Conservation (phyloP, 1,139 yeast genomes). For the Magnusiomyces tetraspermus region DNA sequence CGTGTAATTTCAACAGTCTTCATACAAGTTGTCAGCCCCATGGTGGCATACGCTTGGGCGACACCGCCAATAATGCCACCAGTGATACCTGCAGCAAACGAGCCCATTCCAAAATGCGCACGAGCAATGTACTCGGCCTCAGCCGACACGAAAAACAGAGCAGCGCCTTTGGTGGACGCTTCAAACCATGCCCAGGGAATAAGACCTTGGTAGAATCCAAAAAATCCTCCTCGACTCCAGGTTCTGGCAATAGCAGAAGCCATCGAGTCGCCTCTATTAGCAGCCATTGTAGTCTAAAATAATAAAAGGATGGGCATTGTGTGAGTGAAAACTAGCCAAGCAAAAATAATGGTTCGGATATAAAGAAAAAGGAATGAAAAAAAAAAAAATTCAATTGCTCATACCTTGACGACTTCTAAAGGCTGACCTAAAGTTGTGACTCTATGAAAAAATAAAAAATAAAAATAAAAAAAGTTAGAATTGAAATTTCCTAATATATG, state of each 20-base stretch:
- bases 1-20: constrained; percentile 91
- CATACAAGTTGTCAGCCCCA: constrained; percentile 98
- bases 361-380: neutral
- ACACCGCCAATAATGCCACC: constrained; percentile 96
- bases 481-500: neutral
- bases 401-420: constrained; percentile 69
- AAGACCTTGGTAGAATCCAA: constrained; percentile 92
- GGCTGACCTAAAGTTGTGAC: constrained; percentile 96
- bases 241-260: constrained; percentile 64
- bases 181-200: constrained; percentile 99
- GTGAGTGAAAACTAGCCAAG: neutral
- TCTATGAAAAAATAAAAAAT: constrained; percentile 16
- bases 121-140: constrained; percentile 79
- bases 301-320: neutral
- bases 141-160: constrained; percentile 81
- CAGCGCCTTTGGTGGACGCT: constrained; percentile 97
- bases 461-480: neutral
- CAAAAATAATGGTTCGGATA: neutral
- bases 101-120: constrained; percentile 48
- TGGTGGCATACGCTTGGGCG: constrained; percentile 90
- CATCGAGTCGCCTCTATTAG: constrained; percentile 67
- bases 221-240: constrained; percentile 86
- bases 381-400: constrained; percentile 8
- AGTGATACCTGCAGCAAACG: constrained; percentile 78
- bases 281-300: constrained; percentile 82